These are phyloP conservation scores for Fragilaria crotonensis DNA, from an alignment of 108 stramenopile species.

Conservation along the genomic window DNA sequence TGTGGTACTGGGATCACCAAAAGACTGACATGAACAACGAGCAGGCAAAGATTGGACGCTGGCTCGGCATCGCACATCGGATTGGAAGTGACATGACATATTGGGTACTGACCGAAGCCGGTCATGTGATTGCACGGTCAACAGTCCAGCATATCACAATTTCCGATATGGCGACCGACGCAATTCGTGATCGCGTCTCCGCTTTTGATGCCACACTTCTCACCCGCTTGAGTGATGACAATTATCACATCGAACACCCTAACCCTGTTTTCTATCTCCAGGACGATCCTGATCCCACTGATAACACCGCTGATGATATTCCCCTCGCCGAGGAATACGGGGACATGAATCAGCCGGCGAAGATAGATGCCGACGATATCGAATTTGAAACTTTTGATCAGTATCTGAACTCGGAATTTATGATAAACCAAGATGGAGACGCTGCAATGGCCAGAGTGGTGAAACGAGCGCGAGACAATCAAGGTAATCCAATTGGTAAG, in stretches of 20 bases:
- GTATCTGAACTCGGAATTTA: too few relatives aligned
- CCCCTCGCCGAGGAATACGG: too few relatives aligned
- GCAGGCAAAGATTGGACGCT: slow-evolving; percentile 27
- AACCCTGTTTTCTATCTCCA: background rate
- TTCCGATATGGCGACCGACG: slow-evolving; percentile 15
- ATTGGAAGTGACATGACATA: slow-evolving; percentile 22
- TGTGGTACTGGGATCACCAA: too few relatives aligned
- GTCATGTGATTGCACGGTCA: too few relatives aligned
- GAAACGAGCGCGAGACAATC: slow-evolving; percentile 3
- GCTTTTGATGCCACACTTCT: too few relatives aligned
- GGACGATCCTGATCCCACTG: background rate
- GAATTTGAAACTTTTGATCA: too few relatives aligned
- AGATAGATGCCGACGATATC: slow-evolving; percentile 22
- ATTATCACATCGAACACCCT: background rate
- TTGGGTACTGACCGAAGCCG: slow-evolving; percentile 9
- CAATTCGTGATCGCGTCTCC: too few relatives aligned
- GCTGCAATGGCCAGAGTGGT: slow-evolving; percentile 6
- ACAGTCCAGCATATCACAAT: slow-evolving; percentile 10
- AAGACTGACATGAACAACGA: too few relatives aligned
- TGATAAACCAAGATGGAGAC: slow-evolving; percentile 3
- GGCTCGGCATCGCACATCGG: too few relatives aligned
- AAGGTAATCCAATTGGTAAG: slow-evolving; percentile 10
- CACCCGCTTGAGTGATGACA: background rate
- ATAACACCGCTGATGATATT: background rate
- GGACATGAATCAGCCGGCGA: too few relatives aligned